phyloP scores from a whole-genome alignment of 495 filamentous ascomycete species.

The Daldinia decipiens region DNA sequence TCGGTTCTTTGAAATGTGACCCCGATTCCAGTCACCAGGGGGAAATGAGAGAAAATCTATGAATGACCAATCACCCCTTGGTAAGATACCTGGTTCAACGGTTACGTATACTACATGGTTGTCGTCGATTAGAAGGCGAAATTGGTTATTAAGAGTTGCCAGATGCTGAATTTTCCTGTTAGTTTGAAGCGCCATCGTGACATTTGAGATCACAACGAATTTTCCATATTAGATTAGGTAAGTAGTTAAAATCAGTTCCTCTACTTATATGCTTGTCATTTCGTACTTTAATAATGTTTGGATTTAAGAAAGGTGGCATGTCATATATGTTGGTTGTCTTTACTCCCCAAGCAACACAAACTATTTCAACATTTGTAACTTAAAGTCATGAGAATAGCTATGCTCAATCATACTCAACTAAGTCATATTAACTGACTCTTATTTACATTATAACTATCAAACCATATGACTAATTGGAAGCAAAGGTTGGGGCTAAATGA shows the following conservation, averaged over 20 bases:
- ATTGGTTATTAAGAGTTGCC: neutral
- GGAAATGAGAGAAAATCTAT: slow-evolving; percentile 18
- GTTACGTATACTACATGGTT: neutral
- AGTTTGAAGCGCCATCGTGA: neutral
- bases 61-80: neutral
- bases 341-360: too few species aligned
- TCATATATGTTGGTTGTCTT: too few species aligned
- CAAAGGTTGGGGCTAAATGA: neutral
- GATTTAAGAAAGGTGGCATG: too few species aligned
- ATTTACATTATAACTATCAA: neutral
- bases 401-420: neutral
- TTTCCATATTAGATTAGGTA: neutral
- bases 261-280: neutral
- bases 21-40: slow-evolving; percentile 44
- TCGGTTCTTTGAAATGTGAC: slow-evolving; percentile 32
- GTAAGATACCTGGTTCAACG: neutral
- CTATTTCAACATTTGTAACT: neutral
- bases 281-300: too few species aligned
- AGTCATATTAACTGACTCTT: neutral
- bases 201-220: neutral
- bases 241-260: neutral
- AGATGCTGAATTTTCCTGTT: neutral
- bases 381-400: neutral
- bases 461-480: neutral
- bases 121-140: neutral